Conservation (phyloP, 257 asterid species). For the Solanum pennellii region DNA sequence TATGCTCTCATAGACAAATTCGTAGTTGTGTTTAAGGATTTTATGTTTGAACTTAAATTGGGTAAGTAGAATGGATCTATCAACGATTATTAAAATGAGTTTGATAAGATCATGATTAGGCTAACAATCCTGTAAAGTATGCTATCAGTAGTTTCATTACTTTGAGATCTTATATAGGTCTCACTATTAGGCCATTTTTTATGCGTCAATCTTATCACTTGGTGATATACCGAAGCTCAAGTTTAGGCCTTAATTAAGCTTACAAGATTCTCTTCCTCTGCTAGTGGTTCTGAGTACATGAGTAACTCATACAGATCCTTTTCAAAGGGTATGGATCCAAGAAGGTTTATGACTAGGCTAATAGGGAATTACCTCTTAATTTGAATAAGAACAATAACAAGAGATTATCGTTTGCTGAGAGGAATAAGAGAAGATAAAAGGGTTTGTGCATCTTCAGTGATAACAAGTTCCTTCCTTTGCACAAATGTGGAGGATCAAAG, state of each 20-base stretch:
- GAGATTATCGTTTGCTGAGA: neutral
- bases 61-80: neutral
- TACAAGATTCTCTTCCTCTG: accelerated
- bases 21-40: neutral
- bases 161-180: neutral
- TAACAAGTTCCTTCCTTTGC: neutral
- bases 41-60: neutral
- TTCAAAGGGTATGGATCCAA: neutral
- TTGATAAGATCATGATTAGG: neutral
- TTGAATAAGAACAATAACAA: neutral
- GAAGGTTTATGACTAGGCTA: neutral
- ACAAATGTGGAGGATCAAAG: neutral
- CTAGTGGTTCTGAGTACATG: neutral
- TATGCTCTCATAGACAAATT: neutral
- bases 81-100: neutral
- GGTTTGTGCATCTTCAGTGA: neutral
- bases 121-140: neutral
- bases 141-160: neutral
- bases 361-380: neutral
- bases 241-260: neutral
- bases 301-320: neutral
- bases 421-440: neutral
- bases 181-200: neutral
- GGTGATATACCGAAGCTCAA: neutral
- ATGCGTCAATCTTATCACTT: neutral